Evolutionary conservation across 139 green algal genomes (phyloP).

Genomic region (Picochlorum sp.): DNA sequence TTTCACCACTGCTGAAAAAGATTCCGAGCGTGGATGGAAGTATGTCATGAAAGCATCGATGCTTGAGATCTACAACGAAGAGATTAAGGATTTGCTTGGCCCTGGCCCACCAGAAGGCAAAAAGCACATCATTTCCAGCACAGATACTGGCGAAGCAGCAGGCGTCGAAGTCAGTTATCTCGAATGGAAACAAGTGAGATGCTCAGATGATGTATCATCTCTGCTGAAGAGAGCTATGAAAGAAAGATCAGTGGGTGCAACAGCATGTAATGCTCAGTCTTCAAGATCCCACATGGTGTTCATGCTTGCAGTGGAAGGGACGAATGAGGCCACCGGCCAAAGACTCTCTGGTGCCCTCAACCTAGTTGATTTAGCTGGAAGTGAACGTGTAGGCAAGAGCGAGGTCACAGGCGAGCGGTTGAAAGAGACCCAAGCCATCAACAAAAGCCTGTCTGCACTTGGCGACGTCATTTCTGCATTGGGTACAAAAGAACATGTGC

Average conservation of each 20-base stretch:
- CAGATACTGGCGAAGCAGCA: slow-evolving; percentile 11
- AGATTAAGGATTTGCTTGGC: slow-evolving; percentile 75
- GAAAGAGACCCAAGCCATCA: slow-evolving; percentile 92
- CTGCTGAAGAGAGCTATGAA: slow-evolving; percentile 26
- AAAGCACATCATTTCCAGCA: slow-evolving; percentile 24
- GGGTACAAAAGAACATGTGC: slow-evolving; percentile 62
- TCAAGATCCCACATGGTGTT: slow-evolving; percentile 87
- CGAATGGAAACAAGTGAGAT: slow-evolving; percentile 20
- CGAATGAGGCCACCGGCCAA: slow-evolving; percentile 50
- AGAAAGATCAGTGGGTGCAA: slow-evolving; percentile 37
- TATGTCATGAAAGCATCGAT: slow-evolving; percentile 29
- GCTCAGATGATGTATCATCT: slow-evolving; percentile 7
- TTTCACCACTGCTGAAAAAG: slow-evolving; percentile 13
- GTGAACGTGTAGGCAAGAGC: slow-evolving; percentile 65
- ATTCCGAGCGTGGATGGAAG: slow-evolving; percentile 24
- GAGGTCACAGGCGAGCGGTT: slow-evolving; percentile 61
- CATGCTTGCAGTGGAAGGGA: slow-evolving; percentile 83
- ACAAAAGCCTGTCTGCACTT: slow-evolving; percentile 75
- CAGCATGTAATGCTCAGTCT: slow-evolving; percentile 85
- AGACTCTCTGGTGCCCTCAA: slow-evolving; percentile 61
- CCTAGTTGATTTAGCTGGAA: slow-evolving; percentile 88
- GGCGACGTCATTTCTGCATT: slow-evolving; percentile 83
- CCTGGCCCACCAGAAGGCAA: slow-evolving; percentile 22
- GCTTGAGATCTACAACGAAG: slow-evolving; percentile 81
- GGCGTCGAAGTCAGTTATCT: slow-evolving; percentile 13